Evolutionary conservation across 208 protist species (phyloP).

Genomic region (Phytomonas sp.): DNA sequence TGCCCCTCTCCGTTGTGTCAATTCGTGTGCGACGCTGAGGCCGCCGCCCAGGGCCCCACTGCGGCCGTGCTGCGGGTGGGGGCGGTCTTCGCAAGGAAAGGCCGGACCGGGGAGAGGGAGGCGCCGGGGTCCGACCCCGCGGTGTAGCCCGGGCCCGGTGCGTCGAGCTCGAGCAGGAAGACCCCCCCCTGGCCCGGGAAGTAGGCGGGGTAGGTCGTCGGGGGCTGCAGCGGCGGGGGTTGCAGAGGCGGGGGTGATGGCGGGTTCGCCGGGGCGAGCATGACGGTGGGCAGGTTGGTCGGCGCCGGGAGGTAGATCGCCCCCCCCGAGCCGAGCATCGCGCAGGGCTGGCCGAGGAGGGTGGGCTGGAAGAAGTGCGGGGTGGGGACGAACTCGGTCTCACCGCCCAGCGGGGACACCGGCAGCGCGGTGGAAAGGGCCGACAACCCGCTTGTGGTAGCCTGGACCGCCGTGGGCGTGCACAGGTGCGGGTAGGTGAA

Average conservation of each 20-base stretch:
- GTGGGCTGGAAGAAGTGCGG: conserved; percentile 2
- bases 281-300: conserved; percentile 14
- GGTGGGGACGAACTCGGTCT: conserved; percentile 1
- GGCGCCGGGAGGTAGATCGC: conserved; percentile 14
- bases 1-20: background rate
- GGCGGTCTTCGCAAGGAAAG: too few species aligned
- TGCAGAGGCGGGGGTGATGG: conserved; percentile 6
- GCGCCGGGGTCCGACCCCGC: background rate
- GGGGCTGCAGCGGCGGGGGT: conserved; percentile 4
- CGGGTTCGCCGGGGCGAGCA: conserved; percentile 10
- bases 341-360: conserved; percentile 12
- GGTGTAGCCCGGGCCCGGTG: background rate
- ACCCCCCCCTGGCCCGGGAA: background rate
- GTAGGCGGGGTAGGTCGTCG: conserved; percentile 7
- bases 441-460: background rate
- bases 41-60: background rate
- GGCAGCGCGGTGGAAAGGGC: conserved; percentile 1
- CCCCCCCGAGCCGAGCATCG: conserved; percentile 17
- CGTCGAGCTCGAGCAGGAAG: background rate
- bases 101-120: background rate
- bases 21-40: background rate
- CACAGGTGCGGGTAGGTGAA: background rate
- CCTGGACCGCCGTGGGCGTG: background rate
- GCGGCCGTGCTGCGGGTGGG: too few species aligned
- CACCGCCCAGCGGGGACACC: background rate